Percentiles rank a stretch among this genome's conserved stretches.
Evolutionary conservation across 176 grass and related monocot genomes (phyloP).

Genomic region (Cymbopogon citratus): DNA sequence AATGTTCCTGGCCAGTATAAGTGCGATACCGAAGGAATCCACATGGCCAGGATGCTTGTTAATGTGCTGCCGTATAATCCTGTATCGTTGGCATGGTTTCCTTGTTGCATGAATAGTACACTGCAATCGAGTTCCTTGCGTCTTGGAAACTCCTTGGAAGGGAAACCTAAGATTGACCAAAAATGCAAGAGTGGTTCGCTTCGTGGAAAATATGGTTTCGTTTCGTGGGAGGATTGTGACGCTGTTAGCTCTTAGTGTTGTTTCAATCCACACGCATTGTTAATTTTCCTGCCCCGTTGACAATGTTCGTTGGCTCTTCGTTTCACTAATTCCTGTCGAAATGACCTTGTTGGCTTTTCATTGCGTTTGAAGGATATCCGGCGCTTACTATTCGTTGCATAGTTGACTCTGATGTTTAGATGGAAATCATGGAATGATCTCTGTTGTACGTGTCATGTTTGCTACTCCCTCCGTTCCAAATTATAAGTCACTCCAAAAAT

Average conservation of each 20-base stretch:
- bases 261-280: neutral
- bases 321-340: neutral
- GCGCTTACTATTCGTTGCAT: neutral
- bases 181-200: neutral
- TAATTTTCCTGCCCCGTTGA: neutral
- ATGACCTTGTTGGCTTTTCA: slow-evolving; percentile 18
- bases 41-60: neutral
- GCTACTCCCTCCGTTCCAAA: no score
- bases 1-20: neutral
- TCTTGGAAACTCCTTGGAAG: neutral
- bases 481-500: no score
- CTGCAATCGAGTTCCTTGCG: neutral
- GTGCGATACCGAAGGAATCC: neutral
- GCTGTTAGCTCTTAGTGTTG: neutral
- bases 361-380: neutral
- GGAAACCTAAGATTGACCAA: neutral
- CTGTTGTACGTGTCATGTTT: neutral
- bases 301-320: neutral
- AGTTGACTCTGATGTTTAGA: slow-evolving; percentile 19
- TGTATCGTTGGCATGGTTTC: neutral
- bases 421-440: neutral
- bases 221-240: neutral
- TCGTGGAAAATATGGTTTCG: neutral
- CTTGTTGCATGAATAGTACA: no score
- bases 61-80: neutral